These are phyloP conservation scores for Tetracladium setigerum DNA, from an alignment of 495 filamentous ascomycete species.

Conservation along the genomic window DNA sequence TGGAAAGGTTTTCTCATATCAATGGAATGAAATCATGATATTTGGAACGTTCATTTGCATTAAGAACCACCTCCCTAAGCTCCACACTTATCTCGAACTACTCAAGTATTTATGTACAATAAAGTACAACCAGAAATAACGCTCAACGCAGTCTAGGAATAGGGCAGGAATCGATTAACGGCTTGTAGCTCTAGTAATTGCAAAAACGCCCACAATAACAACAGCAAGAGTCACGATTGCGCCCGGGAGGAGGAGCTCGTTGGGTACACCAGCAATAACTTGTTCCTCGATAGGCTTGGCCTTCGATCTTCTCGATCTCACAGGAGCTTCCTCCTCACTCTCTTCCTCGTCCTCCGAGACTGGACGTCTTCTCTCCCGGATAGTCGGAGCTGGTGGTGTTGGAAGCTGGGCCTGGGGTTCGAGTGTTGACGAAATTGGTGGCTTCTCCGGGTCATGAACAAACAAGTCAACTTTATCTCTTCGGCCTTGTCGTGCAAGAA, in stretches of 20 bases:
- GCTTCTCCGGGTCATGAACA: slow-evolving; percentile 86
- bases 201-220: slow-evolving; percentile 88
- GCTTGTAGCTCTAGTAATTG: slow-evolving; percentile 69
- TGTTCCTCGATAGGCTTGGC: slow-evolving; percentile 55
- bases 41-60: not conserved
- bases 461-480: slow-evolving; percentile 95
- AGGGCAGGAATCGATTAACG: slow-evolving; percentile 37
- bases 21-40: too few species aligned
- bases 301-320: slow-evolving; percentile 35
- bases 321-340: slow-evolving; percentile 54
- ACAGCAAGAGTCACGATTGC: slow-evolving; percentile 92
- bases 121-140: slow-evolving; percentile 11
- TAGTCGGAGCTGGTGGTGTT: slow-evolving; percentile 43
- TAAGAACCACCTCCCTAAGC: not conserved
- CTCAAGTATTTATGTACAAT: too few species aligned
- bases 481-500: slow-evolving; percentile 64
- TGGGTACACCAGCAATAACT: slow-evolving; percentile 84
- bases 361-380: slow-evolving; percentile 51
- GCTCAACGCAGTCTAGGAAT: slow-evolving; percentile 17
- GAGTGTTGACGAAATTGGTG: slow-evolving; percentile 59
- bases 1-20: too few species aligned
- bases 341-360: slow-evolving; percentile 41
- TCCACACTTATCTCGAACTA: too few species aligned
- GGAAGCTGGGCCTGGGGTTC: slow-evolving; percentile 55
- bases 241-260: slow-evolving; percentile 87